A percentile compares a stretch with the other conserved stretches of the same genome.
Conservation (phyloP, 257 asterid species). For the Ophiorrhiza pumila region DNA sequence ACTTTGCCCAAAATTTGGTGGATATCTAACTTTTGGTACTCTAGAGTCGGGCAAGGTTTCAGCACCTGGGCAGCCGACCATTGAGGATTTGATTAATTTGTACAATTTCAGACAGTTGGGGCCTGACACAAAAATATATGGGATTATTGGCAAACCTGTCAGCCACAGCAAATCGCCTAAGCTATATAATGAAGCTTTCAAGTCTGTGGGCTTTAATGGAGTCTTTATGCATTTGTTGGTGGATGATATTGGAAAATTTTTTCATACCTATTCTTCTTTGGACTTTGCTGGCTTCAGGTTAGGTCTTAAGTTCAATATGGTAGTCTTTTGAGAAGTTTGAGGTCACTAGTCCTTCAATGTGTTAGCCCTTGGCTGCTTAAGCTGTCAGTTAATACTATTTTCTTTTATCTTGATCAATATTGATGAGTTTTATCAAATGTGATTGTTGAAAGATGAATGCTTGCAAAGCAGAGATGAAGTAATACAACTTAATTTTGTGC, state of each 20-base stretch:
- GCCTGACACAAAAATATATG: conserved; percentile 80
- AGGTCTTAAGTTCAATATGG: conserved; percentile 20
- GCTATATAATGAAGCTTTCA: conserved; percentile 76
- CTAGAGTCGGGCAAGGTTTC: conserved; percentile 81
- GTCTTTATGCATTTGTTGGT: conserved; percentile 74
- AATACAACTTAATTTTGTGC: conserved; percentile 30
- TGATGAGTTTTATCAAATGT: background rate
- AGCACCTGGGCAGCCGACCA: conserved; percentile 98
- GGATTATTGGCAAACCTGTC: conserved; percentile 92
- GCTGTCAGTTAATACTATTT: background rate
- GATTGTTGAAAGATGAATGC: background rate
- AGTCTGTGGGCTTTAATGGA: conserved; percentile 67
- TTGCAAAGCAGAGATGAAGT: conserved; percentile 2
- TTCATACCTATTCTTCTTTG: conserved; percentile 64
- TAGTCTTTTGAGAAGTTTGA: conserved; percentile 1
- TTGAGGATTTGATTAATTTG: conserved; percentile 65
- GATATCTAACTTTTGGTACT: conserved; percentile 92
- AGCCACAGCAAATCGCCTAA: conserved; percentile 95
- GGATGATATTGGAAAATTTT: conserved; percentile 64
- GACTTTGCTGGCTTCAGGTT: conserved; percentile 97
- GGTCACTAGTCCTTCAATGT: background rate
- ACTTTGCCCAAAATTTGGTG: conserved; percentile 93
- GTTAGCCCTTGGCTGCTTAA: background rate
- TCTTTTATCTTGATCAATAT: background rate
- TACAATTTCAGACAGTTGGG: conserved; percentile 79